Percentiles rank a stretch among this genome's conserved stretches.
phyloP scores from a whole-genome alignment of 2,329 filamentous ascomycete genomes.

The Byssothecium circinans region DNA sequence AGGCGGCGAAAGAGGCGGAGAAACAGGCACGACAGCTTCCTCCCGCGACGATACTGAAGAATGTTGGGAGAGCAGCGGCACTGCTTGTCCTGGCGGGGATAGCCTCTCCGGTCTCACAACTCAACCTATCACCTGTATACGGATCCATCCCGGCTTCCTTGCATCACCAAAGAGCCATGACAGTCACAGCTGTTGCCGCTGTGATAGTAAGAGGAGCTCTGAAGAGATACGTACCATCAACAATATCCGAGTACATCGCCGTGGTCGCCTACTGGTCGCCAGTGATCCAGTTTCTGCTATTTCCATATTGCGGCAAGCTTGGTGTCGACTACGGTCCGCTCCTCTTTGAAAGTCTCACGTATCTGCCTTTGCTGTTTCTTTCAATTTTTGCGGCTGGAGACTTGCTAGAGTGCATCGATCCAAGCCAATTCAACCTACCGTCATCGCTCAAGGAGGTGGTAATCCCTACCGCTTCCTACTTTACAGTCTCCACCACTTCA shows the following conservation, averaged over 20 bases:
- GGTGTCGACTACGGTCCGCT: constrained; percentile 74
- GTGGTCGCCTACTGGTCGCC: constrained; percentile 77
- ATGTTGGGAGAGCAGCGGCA: constrained; percentile 36
- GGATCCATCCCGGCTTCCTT: constrained; percentile 76
- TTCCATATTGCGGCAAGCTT: constrained; percentile 64
- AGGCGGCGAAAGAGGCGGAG: constrained; percentile 30
- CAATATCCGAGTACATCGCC: constrained; percentile 60
- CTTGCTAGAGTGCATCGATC: constrained; percentile 63
- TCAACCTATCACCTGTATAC: constrained; percentile 83
- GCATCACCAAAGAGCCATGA: constrained; percentile 69
- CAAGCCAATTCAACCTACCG: constrained; percentile 59
- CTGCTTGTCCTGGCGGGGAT: constrained; percentile 62
- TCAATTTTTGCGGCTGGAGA: constrained; percentile 47
- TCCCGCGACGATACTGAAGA: constrained; percentile 29
- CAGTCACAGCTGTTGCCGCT: constrained; percentile 68
- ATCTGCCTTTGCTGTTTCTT: constrained; percentile 56
- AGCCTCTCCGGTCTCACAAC: constrained; percentile 70
- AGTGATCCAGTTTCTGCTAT: constrained; percentile 70
- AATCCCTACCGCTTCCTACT: constrained; percentile 68
- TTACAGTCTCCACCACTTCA: constrained; percentile 59
- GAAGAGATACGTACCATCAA: constrained; percentile 53
- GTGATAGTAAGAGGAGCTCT: constrained; percentile 68
- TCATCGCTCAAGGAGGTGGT: constrained; percentile 63
- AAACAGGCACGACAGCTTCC: constrained; percentile 26
- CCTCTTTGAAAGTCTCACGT: constrained; percentile 71